Evolutionary conservation across 1,139 yeast genomes (phyloP).

Genomic region (Pneumocystis carinii): DNA sequence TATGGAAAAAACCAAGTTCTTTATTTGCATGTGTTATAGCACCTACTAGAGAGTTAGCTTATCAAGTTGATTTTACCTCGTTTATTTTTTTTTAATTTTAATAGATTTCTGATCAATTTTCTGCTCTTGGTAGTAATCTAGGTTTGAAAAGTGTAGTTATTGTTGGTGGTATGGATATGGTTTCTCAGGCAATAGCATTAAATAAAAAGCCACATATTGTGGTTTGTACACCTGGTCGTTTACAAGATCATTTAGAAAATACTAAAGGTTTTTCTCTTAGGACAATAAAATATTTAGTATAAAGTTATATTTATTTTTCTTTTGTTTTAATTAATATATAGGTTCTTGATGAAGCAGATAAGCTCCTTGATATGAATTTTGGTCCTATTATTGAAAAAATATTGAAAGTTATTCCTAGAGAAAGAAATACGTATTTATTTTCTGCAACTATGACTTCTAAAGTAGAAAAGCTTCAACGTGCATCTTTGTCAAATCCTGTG

Average conservation of each 20-base stretch:
- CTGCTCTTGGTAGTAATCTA: constrained; percentile 80
- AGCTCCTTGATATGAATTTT: constrained; percentile 89
- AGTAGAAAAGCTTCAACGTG: constrained; percentile 86
- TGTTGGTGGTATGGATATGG: constrained; percentile 97
- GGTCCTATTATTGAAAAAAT: constrained; percentile 88
- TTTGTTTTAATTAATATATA: constrained; percentile 24
- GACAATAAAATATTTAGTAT: constrained; percentile 55
- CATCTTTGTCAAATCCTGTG: constrained; percentile 78
- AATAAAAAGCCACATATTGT: constrained; percentile 87
- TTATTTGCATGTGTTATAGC: constrained; percentile 82
- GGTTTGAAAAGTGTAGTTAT: constrained; percentile 76
- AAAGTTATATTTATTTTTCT: neutral
- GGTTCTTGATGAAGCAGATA: constrained; percentile 90
- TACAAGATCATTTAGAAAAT: constrained; percentile 87
- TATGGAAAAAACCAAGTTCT: constrained; percentile 80
- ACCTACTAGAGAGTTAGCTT: constrained; percentile 94
- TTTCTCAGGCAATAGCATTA: constrained; percentile 90
- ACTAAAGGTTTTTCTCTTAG: constrained; percentile 82
- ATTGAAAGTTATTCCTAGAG: constrained; percentile 67
- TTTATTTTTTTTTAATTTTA: constrained; percentile 78
- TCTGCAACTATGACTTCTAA: constrained; percentile 95
- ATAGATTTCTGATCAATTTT: constrained; percentile 58
- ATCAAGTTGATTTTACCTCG: constrained; percentile 66
- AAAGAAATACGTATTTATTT: constrained; percentile 73
- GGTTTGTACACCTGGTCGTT: constrained; percentile 94